Conservation (phyloP, 2,329 filamentous ascomycete species). For the Fusarium irregulare region DNA sequence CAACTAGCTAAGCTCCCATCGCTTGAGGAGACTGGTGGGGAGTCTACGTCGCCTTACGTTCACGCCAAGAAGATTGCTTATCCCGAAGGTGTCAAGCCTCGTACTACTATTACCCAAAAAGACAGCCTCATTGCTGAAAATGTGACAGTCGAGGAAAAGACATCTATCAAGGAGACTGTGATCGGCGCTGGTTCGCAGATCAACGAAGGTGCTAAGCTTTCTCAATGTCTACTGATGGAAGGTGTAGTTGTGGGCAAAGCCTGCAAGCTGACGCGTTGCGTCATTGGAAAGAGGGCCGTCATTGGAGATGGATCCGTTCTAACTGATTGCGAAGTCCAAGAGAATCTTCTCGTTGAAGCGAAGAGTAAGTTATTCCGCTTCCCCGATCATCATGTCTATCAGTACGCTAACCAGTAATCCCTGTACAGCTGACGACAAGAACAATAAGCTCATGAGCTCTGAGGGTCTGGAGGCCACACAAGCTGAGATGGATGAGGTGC, state of each 20-base stretch:
- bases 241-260: conserved; percentile 86
- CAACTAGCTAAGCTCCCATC: conserved; percentile 86
- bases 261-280: conserved; percentile 86
- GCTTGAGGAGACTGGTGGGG: conserved; percentile 69
- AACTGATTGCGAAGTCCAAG: conserved; percentile 91
- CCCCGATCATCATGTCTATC: neutral
- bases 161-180: conserved; percentile 91
- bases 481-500: conserved; percentile 67
- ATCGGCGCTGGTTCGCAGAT: conserved; percentile 91
- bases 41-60: conserved; percentile 76
- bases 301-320: conserved; percentile 86
- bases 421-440: conserved; percentile 71
- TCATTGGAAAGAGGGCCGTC: conserved; percentile 82
- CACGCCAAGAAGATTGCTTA: conserved; percentile 85
- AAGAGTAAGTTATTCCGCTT: conserved; percentile 67
- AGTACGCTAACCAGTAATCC: conserved; percentile 22
- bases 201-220: conserved; percentile 83
- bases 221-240: conserved; percentile 93
- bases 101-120: conserved; percentile 82
- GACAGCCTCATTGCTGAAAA: conserved; percentile 91
- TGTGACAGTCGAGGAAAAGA: conserved; percentile 87
- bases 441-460: conserved; percentile 75
- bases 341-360: conserved; percentile 87
- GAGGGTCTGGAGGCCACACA: conserved; percentile 73
- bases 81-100: conserved; percentile 81